Percentiles rank a stretch among this genome's conserved stretches.
phyloP scores from a whole-genome alignment of 2,329 filamentous ascomycete species.

The Ascochyta koolunga region DNA sequence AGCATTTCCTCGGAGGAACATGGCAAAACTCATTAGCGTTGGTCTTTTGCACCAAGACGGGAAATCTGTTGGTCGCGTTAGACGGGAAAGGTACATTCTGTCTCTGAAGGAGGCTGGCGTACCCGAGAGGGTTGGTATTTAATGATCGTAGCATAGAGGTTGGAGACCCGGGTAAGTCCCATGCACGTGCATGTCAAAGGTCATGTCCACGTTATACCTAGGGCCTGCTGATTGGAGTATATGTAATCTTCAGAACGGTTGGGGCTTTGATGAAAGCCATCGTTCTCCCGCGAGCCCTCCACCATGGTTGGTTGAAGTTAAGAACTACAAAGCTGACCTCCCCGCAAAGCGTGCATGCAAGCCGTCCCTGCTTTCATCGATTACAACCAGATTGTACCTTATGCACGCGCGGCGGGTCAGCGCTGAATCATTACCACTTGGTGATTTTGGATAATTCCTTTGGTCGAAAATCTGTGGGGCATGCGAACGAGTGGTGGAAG shows the following conservation, averaged over 20 bases:
- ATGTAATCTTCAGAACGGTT: neutral
- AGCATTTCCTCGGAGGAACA: neutral
- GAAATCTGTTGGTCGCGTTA: neutral
- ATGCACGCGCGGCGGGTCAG: neutral
- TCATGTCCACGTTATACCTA: neutral
- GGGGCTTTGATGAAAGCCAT: conserved; percentile 7
- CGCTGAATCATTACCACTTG: neutral
- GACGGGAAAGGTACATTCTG: neutral
- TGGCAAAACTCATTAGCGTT: neutral
- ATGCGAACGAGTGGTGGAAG: conserved; percentile 15
- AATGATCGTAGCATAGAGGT: conserved; percentile 3
- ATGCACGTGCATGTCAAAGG: neutral
- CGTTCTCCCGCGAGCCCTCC: neutral
- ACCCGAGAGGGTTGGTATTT: neutral
- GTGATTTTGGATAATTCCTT: neutral
- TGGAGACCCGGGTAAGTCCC: neutral
- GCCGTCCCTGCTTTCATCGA: neutral
- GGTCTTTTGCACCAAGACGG: neutral
- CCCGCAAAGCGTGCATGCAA: neutral
- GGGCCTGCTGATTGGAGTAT: neutral
- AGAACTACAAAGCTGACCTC: neutral
- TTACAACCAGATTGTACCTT: neutral
- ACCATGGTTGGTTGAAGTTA: neutral
- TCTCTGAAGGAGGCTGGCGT: neutral
- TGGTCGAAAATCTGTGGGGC: conserved; percentile 7